A percentile compares a stretch with the other conserved stretches of the same genome.
Conservation (phyloP, 2,329 filamentous ascomycete species). For the Colletotrichum salicis region DNA sequence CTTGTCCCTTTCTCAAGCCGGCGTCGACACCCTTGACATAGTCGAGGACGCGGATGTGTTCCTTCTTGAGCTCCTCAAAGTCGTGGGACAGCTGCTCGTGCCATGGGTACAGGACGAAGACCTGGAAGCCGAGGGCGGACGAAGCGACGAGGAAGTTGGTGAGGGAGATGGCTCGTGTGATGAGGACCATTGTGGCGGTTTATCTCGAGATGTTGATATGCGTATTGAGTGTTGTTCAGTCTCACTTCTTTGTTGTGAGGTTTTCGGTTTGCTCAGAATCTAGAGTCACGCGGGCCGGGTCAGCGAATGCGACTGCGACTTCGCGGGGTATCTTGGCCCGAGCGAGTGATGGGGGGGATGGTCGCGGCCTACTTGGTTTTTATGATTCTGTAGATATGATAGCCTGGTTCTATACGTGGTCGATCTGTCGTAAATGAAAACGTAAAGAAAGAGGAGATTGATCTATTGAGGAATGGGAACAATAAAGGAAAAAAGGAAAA, state of each 20-base stretch:
- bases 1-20: slow-evolving; percentile 28
- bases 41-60: slow-evolving; percentile 60
- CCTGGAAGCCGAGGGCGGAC: slow-evolving; percentile 74
- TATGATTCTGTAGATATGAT: background rate
- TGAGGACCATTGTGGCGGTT: slow-evolving; percentile 41
- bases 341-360: background rate
- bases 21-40: slow-evolving; percentile 42
- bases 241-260: background rate
- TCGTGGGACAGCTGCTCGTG: slow-evolving; percentile 72
- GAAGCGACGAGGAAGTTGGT: slow-evolving; percentile 75
- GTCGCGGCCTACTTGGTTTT: slow-evolving; percentile 1
- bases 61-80: slow-evolving; percentile 68
- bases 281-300: background rate
- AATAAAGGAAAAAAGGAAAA: background rate
- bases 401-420: background rate
- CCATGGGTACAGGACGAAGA: slow-evolving; percentile 77
- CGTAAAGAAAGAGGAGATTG: background rate
- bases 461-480: background rate
- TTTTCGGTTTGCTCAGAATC: background rate
- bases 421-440: slow-evolving; percentile 5
- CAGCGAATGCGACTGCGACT: background rate
- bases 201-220: background rate
- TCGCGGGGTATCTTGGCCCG: slow-evolving; percentile 26
- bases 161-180: slow-evolving; percentile 63
- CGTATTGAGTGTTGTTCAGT: background rate